phyloP scores from a whole-genome alignment of 2,329 filamentous ascomycete genomes.

The Sporothrix sp. region DNA sequence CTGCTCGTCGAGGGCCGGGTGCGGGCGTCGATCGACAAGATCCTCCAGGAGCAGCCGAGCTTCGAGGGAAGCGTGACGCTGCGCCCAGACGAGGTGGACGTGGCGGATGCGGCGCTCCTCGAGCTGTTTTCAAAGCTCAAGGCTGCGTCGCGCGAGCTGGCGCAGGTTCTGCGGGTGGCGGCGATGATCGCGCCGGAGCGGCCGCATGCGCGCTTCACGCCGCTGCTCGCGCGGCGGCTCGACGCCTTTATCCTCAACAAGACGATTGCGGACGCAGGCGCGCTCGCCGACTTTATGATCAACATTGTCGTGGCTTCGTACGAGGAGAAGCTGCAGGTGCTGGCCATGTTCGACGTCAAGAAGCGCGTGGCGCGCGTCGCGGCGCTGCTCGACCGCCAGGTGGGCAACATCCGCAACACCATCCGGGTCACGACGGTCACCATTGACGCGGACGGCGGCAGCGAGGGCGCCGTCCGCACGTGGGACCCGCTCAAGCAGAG shows the following conservation, averaged over 20 bases:
- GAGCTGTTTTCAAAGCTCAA: slow-evolving; percentile 74
- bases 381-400: slow-evolving; percentile 72
- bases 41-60: slow-evolving; percentile 70
- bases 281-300: slow-evolving; percentile 91
- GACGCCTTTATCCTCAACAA: slow-evolving; percentile 82
- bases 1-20: slow-evolving; percentile 78
- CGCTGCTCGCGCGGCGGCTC: slow-evolving; percentile 74
- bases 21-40: slow-evolving; percentile 63
- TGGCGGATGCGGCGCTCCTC: slow-evolving; percentile 50
- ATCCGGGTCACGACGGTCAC: slow-evolving; percentile 76
- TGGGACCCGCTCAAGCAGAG: slow-evolving; percentile 24
- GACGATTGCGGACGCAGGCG: slow-evolving; percentile 69
- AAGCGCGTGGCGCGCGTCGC: slow-evolving; percentile 72
- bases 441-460: slow-evolving; percentile 46
- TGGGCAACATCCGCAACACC: slow-evolving; percentile 74
- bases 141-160: slow-evolving; percentile 72
- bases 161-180: slow-evolving; percentile 74
- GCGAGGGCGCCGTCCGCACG: slow-evolving; percentile 18
- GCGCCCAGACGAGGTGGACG: slow-evolving; percentile 51
- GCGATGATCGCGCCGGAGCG: slow-evolving; percentile 68
- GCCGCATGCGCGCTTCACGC: slow-evolving; percentile 58
- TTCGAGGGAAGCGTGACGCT: slow-evolving; percentile 73
- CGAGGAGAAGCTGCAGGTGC: slow-evolving; percentile 81
- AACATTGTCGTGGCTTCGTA: slow-evolving; percentile 81
- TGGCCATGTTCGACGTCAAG: slow-evolving; percentile 71